Evolutionary conservation across 805 yeast species (phyloP).

Genomic region (Nakazawaea peltata): DNA sequence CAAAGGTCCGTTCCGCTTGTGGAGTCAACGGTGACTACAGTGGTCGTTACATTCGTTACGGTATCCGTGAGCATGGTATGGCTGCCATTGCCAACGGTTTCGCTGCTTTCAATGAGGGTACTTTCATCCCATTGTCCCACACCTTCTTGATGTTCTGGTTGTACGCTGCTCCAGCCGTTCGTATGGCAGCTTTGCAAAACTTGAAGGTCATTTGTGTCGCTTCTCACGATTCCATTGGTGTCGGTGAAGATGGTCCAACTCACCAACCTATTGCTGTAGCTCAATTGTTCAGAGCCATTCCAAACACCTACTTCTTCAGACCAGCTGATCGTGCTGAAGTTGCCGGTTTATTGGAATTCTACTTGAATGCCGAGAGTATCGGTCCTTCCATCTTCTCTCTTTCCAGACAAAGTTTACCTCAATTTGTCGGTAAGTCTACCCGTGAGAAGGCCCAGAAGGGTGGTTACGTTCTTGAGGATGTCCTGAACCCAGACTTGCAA

Average conservation of each 20-base stretch:
- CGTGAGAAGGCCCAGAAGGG: constrained; percentile 18
- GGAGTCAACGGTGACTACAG: constrained; percentile 23
- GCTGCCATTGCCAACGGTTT: constrained; percentile 24
- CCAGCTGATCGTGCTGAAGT: constrained; percentile 48
- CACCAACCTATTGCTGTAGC: constrained; percentile 49
- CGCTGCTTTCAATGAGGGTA: constrained; percentile 25
- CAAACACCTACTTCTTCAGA: constrained; percentile 40
- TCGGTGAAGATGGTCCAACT: constrained; percentile 53
- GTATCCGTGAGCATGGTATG: constrained; percentile 28
- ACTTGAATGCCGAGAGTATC: constrained; percentile 16
- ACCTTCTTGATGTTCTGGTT: constrained; percentile 28
- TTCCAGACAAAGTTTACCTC: constrained; percentile 22
- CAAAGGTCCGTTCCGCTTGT: constrained; percentile 15
- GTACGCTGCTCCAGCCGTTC: constrained; percentile 45
- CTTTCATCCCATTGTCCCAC: constrained; percentile 30
- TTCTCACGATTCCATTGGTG: constrained; percentile 51
- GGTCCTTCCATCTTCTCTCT: constrained; percentile 18
- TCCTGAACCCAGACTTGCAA: constrained; percentile 15
- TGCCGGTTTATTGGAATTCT: constrained; percentile 35
- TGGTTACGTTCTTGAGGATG: constrained; percentile 20
- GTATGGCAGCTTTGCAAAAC: constrained; percentile 39
- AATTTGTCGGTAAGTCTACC: constrained; percentile 17
- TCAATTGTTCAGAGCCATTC: constrained; percentile 43
- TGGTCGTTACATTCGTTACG: constrained; percentile 25
- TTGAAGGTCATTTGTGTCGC: constrained; percentile 42